phyloP scores from a whole-genome alignment of 306 rosid species.

The Acacia melanoxylon region DNA sequence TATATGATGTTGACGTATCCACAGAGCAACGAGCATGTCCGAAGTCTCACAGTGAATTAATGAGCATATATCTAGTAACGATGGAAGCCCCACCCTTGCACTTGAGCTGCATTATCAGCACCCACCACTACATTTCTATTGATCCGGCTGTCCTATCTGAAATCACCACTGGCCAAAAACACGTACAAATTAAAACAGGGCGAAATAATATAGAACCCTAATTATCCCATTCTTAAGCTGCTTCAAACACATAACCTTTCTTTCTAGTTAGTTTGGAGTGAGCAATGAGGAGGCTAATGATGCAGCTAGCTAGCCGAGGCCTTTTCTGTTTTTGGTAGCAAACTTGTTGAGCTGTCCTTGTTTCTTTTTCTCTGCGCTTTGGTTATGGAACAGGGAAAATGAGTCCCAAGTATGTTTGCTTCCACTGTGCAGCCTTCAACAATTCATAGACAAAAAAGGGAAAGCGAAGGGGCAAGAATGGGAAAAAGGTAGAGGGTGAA shows the following conservation, averaged over 20 bases:
- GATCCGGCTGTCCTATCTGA: not conserved
- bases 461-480: not conserved
- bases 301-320: not conserved
- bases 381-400: not conserved
- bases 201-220: not conserved
- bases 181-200: not conserved
- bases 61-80: not conserved
- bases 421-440: not conserved
- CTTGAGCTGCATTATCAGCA: not conserved
- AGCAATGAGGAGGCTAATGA: not conserved
- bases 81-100: not conserved
- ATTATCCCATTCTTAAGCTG: not conserved
- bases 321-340: not conserved
- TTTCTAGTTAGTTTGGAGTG: not conserved
- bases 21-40: constrained; percentile 18
- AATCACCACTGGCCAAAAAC: not conserved
- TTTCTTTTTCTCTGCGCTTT: not conserved
- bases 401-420: not conserved
- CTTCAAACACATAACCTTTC: not conserved
- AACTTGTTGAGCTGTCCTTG: not conserved
- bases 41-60: not conserved
- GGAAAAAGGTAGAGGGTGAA: not conserved
- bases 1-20: not conserved
- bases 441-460: not conserved
- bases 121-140: not conserved